These are phyloP conservation scores for Fusarium tjaetaba DNA, from an alignment of 2,329 filamentous ascomycete genomes.

Conservation along the genomic window DNA sequence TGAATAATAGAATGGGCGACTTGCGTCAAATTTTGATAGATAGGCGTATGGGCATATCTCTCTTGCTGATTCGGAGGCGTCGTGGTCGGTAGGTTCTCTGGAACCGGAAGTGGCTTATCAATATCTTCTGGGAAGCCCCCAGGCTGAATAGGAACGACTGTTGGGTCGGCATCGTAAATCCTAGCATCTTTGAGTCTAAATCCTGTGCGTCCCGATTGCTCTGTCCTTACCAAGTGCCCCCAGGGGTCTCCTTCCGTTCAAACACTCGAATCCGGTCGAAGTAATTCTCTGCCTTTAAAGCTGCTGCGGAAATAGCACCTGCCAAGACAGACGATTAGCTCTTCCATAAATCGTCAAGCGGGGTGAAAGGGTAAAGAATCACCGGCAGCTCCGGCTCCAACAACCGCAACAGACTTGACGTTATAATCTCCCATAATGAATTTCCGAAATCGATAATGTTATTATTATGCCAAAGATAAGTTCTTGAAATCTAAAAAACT, in stretches of 20 bases:
- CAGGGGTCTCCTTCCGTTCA: conserved; percentile 54
- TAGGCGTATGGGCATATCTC: conserved; percentile 58
- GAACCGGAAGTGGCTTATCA: conserved; percentile 58
- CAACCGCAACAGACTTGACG: conserved; percentile 35
- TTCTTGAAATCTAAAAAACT: fast-evolving
- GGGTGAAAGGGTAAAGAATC: not conserved
- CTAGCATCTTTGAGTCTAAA: conserved; percentile 44
- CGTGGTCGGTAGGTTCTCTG: conserved; percentile 52
- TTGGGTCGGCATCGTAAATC: conserved; percentile 60
- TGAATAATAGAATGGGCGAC: conserved; percentile 19
- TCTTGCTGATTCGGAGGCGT: conserved; percentile 56
- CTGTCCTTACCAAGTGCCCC: conserved; percentile 55
- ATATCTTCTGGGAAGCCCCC: conserved; percentile 56
- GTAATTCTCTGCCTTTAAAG: conserved; percentile 56
- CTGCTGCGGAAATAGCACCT: conserved; percentile 60
- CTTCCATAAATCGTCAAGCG: fast-evolving
- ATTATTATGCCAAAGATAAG: not conserved
- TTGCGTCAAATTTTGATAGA: conserved; percentile 63
- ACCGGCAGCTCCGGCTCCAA: conserved; percentile 40
- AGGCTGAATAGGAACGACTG: conserved; percentile 49
- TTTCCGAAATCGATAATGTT: not conserved
- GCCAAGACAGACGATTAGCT: not conserved
- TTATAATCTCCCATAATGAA: not conserved
- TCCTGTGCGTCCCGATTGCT: fast-evolving
- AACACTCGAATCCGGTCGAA: conserved; percentile 56